Evolutionary conservation across 768 basidiomycete genomes (phyloP), one percentile per base, ranked within the genome.

Genomic region (Chalciporus piperatus): DNA sequence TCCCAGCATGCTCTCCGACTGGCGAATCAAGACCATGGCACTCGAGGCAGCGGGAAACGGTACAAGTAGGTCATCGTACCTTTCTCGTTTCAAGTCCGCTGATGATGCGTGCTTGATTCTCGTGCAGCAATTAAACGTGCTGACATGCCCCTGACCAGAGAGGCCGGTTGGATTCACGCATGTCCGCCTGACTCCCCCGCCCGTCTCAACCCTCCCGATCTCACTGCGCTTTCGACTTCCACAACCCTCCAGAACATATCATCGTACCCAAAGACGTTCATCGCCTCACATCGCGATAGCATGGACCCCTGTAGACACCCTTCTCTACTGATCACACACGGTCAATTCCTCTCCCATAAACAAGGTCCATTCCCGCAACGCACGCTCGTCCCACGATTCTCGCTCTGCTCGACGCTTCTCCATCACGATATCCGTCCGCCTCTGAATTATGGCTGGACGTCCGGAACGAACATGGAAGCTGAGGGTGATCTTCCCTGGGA

Each of bases 401-500:
- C 78, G 5, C 74, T 74, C 41, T 81, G 76, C 51, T 67, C 75
- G 0, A 79, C 81, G 1, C 47, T 65, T 3, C 47, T 84, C 8
- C 82, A 85, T 51, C 76, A 78, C 45, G 78, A 85, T 54, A 80
- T 86, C 41, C 77, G 77, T 28, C 70, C 76, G 4, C 74, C 79
- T 1, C 71, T 71, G 2, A 72, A 75, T 0, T 78, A 79, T 44
- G 73, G 68, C 14, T 83, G 78, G 78, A 45, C 74, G 0, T 75
- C 72, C 7, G 76, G 76, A 13, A 63, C 74, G 6, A 60, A 61
- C 10, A 69, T 73, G 6, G 70, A 70, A 3, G 63, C 63, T 16
- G 72, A 83, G 56, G 64, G 58, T 3, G 82, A 89, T 64, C 78
- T 84, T 9, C 74, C 73, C 0, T 92, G 85, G 80, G 78, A 82